Evolutionary conservation across 1,139 yeast genomes (phyloP).

Genomic region (Kodamaea suecica): DNA sequence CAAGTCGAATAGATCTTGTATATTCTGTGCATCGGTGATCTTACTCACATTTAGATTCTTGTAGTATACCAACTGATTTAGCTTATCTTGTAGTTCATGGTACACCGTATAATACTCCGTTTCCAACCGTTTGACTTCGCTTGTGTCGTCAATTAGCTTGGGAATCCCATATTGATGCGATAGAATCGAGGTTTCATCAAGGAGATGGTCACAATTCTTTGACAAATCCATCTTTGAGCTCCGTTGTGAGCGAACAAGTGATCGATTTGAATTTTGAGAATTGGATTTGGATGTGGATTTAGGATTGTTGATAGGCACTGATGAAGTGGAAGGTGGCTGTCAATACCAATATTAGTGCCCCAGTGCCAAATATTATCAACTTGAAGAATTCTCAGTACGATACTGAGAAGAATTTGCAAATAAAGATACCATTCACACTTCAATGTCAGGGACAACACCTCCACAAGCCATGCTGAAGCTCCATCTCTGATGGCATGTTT

Average conservation of each 20-base stretch:
- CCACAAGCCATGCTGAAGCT: too few species aligned
- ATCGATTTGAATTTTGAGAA: slow-evolving; percentile 2
- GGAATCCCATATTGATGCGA: slow-evolving; percentile 32
- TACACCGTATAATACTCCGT: slow-evolving; percentile 22
- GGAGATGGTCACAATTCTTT: slow-evolving; percentile 21
- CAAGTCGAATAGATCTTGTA: neutral
- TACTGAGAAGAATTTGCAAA: too few species aligned
- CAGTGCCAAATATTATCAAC: too few species aligned
- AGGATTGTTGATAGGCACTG: neutral
- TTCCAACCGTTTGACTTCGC: slow-evolving; percentile 17
- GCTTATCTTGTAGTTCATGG: slow-evolving; percentile 20
- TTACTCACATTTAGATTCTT: slow-evolving; percentile 19
- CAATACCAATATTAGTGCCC: too few species aligned
- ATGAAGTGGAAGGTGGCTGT: too few species aligned
- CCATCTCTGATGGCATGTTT: too few species aligned
- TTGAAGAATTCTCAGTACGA: too few species aligned
- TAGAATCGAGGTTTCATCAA: slow-evolving; percentile 21
- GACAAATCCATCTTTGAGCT: slow-evolving; percentile 17
- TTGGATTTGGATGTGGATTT: slow-evolving; percentile 3
- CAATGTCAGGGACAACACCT: too few species aligned
- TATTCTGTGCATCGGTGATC: neutral
- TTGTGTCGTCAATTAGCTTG: neutral
- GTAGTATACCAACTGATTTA: slow-evolving; percentile 31
- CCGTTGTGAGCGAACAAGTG: neutral
- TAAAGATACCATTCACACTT: too few species aligned